These are phyloP conservation scores for Zymoseptoria passerinii DNA, from an alignment of 2,329 filamentous ascomycete genomes.

Conservation along the genomic window DNA sequence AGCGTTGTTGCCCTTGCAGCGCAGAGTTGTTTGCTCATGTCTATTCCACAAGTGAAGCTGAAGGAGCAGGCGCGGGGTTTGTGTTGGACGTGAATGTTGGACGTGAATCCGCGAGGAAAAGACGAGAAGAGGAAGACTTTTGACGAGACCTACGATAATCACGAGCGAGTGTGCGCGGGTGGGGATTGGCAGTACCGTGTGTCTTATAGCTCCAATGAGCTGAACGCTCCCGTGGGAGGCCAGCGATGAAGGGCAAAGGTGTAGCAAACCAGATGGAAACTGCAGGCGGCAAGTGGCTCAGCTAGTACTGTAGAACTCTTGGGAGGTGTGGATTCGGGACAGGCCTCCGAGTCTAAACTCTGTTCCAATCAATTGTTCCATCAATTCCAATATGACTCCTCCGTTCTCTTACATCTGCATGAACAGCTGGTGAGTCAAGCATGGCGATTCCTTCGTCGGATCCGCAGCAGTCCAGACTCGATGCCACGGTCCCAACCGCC, in stretches of 20 bases:
- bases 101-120: not conserved
- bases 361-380: not conserved
- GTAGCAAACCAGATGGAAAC: not conserved
- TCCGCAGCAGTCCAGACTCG: not conserved
- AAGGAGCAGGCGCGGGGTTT: not conserved
- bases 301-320: not conserved
- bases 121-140: not conserved
- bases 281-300: not conserved
- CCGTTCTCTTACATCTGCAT: not conserved
- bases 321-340: not conserved
- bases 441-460: slow-evolving; percentile 8
- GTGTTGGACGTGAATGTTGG: too few species aligned
- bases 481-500: slow-evolving; percentile 50
- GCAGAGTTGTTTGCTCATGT: not conserved
- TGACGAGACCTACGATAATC: not conserved
- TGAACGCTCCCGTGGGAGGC: not conserved
- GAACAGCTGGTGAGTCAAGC: not conserved
- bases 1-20: not conserved
- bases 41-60: not conserved
- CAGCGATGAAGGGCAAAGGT: not conserved
- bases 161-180: not conserved
- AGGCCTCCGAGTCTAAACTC: not conserved
- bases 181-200: not conserved
- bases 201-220: not conserved
- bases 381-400: not conserved